Conservation (phyloP, 169 alveolate species). For the Sarcocystis neurona region DNA sequence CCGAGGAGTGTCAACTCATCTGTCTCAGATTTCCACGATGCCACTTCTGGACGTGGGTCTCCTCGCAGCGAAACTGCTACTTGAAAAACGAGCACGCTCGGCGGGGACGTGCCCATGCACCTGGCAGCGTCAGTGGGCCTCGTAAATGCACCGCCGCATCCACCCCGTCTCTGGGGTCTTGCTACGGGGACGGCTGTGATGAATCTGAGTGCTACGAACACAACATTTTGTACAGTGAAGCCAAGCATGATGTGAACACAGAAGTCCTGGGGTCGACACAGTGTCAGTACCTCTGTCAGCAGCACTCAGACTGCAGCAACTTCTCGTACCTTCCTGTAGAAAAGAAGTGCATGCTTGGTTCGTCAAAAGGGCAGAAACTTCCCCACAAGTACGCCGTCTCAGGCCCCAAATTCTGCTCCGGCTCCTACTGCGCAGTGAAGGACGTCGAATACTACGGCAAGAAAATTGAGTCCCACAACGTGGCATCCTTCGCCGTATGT, state of each 20-base stretch:
- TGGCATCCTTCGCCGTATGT: no score
- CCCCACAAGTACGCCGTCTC: neutral
- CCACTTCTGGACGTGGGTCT: conserved; percentile 28
- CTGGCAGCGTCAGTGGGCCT: conserved; percentile 33
- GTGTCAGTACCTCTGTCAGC: conserved; percentile 30
- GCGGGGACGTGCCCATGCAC: conserved; percentile 19
- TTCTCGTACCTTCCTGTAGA: neutral
- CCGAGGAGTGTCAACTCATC: conserved; percentile 7
- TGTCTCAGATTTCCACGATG: conserved; percentile 7
- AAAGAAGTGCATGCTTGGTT: neutral
- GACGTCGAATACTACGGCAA: no score
- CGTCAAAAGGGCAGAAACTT: neutral
- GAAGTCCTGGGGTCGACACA: no score
- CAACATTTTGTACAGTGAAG: conserved; percentile 22
- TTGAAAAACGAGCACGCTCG: conserved; percentile 23
- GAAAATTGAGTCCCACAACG: no score
- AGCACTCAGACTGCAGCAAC: neutral
- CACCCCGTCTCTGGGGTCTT: no score
- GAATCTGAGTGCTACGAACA: neutral
- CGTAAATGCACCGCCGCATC: conserved; percentile 1
- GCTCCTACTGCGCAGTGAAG: no score
- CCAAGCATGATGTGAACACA: no score
- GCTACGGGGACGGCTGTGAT: no score
- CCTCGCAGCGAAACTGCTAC: conserved; percentile 16
- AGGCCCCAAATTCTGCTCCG: conserved; percentile 3